A percentile compares a stretch with the other conserved stretches of the same genome.
These are phyloP conservation scores for Cyclanthera cordifolia DNA, from an alignment of 306 rosid genomes.

Conservation along the genomic window DNA sequence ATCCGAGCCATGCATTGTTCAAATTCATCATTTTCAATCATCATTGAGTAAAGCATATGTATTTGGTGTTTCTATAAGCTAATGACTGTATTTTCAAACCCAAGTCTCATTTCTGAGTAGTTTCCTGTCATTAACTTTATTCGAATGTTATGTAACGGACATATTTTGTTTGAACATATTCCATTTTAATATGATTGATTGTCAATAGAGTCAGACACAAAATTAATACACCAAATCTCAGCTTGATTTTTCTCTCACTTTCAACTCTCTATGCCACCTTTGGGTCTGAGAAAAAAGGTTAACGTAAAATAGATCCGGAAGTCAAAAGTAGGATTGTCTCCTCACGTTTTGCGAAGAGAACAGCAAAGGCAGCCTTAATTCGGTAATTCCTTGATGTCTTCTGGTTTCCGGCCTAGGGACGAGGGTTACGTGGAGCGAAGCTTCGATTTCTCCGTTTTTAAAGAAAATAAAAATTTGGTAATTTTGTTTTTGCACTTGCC, in stretches of 20 bases:
- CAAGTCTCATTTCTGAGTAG: not conserved
- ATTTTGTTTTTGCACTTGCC: constrained; percentile 13
- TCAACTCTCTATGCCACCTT: constrained; percentile 37
- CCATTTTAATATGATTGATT: not conserved
- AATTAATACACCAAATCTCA: not conserved
- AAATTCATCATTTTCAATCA: not conserved
- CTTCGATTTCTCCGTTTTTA: no score
- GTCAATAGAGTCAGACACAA: not conserved
- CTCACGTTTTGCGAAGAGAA: constrained; percentile 24
- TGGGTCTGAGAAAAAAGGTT: constrained; percentile 38
- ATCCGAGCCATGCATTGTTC: not conserved
- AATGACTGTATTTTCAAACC: not conserved
- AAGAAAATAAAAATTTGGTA: no score
- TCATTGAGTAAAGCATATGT: not conserved
- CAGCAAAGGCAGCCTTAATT: constrained; percentile 16
- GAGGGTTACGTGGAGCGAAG: no score
- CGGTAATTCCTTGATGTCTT: no score
- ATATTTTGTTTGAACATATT: constrained; percentile 5
- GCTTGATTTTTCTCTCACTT: not conserved
- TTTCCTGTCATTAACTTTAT: not conserved
- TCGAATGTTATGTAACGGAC: not conserved
- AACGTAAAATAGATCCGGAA: constrained; percentile 15
- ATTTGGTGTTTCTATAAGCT: not conserved
- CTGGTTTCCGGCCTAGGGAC: no score
- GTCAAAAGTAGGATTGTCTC: constrained; percentile 39